These are phyloP conservation scores for Cinnamomum micranthum DNA, from an alignment of 164 flowering plant genomes.

Conservation along the genomic window DNA sequence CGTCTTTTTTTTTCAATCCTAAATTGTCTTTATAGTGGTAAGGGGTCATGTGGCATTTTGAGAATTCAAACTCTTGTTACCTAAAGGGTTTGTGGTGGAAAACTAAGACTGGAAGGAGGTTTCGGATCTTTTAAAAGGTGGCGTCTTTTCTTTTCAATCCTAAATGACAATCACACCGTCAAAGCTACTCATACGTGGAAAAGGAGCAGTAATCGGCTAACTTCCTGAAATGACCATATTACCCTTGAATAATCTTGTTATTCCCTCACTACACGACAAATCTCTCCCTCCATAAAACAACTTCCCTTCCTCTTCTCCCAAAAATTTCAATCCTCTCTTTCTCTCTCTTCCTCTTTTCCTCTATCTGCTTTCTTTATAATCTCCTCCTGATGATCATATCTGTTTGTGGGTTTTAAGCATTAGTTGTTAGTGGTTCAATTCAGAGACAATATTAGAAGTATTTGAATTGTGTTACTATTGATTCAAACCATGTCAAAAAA, in stretches of 20 bases:
- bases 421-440: neutral
- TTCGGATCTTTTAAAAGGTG: neutral
- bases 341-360: neutral
- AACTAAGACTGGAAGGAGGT: neutral
- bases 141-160: conserved; percentile 2
- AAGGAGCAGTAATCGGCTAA: neutral
- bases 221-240: neutral
- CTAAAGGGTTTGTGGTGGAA: neutral
- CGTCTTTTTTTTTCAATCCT: too few relatives aligned
- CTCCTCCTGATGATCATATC: neutral
- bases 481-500: conserved; percentile 5
- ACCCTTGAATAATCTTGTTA: neutral
- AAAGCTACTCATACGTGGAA: neutral
- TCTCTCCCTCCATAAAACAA: conserved; percentile 16
- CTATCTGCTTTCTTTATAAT: neutral
- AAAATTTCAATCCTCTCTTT: conserved; percentile 15
- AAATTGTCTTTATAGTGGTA: too few relatives aligned
- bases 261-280: conserved; percentile 15
- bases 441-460: too few relatives aligned
- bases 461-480: neutral
- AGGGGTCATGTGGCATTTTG: too few relatives aligned
- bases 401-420: neutral
- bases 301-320: conserved; percentile 5
- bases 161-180: neutral
- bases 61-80: too few relatives aligned